phyloP scores from a whole-genome alignment of 1,284 basidiomycete genomes.

The Ustilago tritici region DNA sequence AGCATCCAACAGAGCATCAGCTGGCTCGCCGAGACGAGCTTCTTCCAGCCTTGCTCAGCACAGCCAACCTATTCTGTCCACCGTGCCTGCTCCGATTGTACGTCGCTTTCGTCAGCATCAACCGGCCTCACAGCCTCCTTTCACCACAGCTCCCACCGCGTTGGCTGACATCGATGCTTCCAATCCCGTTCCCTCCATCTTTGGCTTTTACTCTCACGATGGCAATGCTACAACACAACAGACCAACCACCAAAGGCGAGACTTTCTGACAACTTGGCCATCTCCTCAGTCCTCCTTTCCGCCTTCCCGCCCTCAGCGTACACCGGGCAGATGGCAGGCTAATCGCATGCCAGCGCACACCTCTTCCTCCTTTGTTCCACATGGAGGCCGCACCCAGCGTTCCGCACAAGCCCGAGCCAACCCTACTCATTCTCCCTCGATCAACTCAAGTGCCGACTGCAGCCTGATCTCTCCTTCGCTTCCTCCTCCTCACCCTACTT shows the following conservation, averaged over 20 bases:
- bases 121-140: not conserved
- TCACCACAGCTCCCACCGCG: constrained; percentile 14
- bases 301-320: not conserved
- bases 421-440: not conserved
- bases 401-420: not conserved
- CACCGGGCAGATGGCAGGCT: not conserved
- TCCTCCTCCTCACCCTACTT: constrained; percentile 28
- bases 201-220: constrained; percentile 48
- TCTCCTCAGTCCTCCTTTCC: not conserved
- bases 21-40: constrained; percentile 8
- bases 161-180: constrained; percentile 22
- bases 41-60: constrained; percentile 9
- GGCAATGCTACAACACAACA: constrained; percentile 1
- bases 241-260: not conserved
- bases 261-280: constrained; percentile 1
- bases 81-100: not conserved
- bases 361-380: not conserved
- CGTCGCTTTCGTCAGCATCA: constrained; percentile 6
- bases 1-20: constrained; percentile 1
- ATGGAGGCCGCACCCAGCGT: not conserved
- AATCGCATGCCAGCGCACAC: not conserved
- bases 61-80: not conserved
- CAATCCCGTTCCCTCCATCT: constrained; percentile 37
- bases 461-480: constrained; percentile 15
- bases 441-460: constrained; percentile 7